These are phyloP conservation scores for Arabis alpina DNA, from an alignment of 345 rosid species.

Conservation along the genomic window DNA sequence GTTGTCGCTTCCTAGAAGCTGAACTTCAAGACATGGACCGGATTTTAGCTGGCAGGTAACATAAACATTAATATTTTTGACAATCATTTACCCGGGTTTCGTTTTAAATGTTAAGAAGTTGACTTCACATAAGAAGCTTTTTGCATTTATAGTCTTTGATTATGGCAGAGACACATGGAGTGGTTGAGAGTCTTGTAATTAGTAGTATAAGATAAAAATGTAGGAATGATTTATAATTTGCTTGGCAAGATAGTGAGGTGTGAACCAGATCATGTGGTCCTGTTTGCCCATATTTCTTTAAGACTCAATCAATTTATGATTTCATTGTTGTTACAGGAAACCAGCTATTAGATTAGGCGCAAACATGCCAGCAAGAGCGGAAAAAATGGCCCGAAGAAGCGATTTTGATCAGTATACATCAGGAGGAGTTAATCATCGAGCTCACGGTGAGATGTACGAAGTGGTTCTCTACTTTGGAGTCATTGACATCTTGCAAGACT, in stretches of 20 bases:
- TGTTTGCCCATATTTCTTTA: slow-evolving; percentile 23
- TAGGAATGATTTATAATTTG: slow-evolving; percentile 8
- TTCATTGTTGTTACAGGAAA: slow-evolving; percentile 56
- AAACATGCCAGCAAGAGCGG: slow-evolving; percentile 97
- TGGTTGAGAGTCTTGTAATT: slow-evolving; percentile 35
- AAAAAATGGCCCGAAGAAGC: slow-evolving; percentile 71
- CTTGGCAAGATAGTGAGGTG: slow-evolving; percentile 35
- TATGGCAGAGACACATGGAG: slow-evolving; percentile 34
- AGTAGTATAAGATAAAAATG: slow-evolving; percentile 14
- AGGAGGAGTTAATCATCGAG: slow-evolving; percentile 51
- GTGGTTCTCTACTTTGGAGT: slow-evolving; percentile 96
- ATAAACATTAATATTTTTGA: slow-evolving; percentile 11
- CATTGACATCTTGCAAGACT: slow-evolving; percentile 92
- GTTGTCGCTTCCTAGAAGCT: slow-evolving; percentile 89
- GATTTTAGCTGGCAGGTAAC: slow-evolving; percentile 76
- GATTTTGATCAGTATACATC: slow-evolving; percentile 83
- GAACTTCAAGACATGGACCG: slow-evolving; percentile 94
- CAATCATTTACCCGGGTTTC: slow-evolving; percentile 15
- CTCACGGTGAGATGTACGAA: slow-evolving; percentile 66
- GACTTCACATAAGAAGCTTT: slow-evolving; percentile 33
- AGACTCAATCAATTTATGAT: slow-evolving; percentile 17
- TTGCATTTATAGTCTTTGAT: slow-evolving; percentile 36
- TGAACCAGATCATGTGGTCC: slow-evolving; percentile 41
- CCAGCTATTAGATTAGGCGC: slow-evolving; percentile 88
- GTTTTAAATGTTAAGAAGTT: slow-evolving; percentile 28